A percentile compares a stretch with the other conserved stretches of the same genome.
Evolutionary conservation across 1,139 yeast genomes (phyloP).

Genomic region (Blastobotrys serpentis): DNA sequence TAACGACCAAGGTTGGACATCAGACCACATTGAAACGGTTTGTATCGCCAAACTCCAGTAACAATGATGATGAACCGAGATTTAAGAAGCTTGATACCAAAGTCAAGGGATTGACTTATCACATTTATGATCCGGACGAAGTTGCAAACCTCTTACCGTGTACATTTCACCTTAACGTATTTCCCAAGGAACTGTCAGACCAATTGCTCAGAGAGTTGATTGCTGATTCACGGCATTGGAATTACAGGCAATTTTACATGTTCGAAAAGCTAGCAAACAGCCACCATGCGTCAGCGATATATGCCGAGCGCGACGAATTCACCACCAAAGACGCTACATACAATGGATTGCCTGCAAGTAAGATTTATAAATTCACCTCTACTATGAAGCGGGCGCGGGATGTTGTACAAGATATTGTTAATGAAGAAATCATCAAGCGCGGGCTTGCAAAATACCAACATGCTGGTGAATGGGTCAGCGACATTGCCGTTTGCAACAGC

Average conservation of each 20-base stretch:
- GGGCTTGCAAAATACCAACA: slow-evolving; percentile 37
- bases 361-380: slow-evolving; percentile 40
- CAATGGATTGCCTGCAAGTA: slow-evolving; percentile 40
- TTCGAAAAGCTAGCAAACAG: slow-evolving; percentile 61
- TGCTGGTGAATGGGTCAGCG: slow-evolving; percentile 49
- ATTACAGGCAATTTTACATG: slow-evolving; percentile 48
- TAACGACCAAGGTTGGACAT: slow-evolving; percentile 7
- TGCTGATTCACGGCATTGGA: slow-evolving; percentile 44
- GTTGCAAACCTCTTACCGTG: slow-evolving; percentile 48
- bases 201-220: slow-evolving; percentile 44
- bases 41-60: slow-evolving; percentile 6
- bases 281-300: slow-evolving; percentile 49
- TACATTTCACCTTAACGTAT: slow-evolving; percentile 49
- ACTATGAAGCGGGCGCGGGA: slow-evolving; percentile 44
- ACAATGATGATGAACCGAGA: neutral
- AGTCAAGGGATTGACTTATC: slow-evolving; percentile 24
- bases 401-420: slow-evolving; percentile 47
- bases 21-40: slow-evolving; percentile 28
- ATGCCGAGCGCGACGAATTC: slow-evolving; percentile 37
- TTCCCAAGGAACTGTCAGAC: slow-evolving; percentile 52
- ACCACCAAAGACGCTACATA: slow-evolving; percentile 37
- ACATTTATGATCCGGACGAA: slow-evolving; percentile 33
- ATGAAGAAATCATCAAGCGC: slow-evolving; percentile 39
- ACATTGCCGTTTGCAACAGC: slow-evolving; percentile 55
- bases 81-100: slow-evolving; percentile 12